Evolutionary conservation across 2,329 filamentous ascomycete species (phyloP).

Genomic region (Epichloe scottii): DNA sequence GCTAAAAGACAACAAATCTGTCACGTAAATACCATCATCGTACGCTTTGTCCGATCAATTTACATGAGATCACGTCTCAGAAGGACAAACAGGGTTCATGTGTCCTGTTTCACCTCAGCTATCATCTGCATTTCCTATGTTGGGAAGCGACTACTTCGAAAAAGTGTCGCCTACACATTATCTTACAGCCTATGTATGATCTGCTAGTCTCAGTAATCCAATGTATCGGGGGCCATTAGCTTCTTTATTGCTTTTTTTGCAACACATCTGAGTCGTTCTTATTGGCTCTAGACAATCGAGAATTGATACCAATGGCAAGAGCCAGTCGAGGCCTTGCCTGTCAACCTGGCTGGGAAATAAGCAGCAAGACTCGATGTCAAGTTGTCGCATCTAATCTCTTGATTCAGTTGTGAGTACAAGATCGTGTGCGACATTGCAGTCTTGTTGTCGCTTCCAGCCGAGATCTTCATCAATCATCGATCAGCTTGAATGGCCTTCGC

Average conservation of each 20-base stretch:
- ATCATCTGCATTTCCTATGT: not conserved
- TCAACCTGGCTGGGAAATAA: not conserved
- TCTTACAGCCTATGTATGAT: not conserved
- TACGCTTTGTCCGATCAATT: not conserved
- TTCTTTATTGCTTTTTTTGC: not conserved
- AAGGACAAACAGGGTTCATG: not conserved
- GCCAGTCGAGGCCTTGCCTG: not conserved
- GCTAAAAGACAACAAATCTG: not conserved
- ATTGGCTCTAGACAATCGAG: not conserved
- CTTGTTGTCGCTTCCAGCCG: not conserved
- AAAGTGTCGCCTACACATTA: not conserved
- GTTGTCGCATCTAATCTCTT: not conserved
- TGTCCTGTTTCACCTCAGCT: not conserved
- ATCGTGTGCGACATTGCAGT: not conserved
- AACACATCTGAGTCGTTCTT: not conserved
- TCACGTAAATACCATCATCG: too few species aligned
- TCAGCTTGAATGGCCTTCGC: not conserved
- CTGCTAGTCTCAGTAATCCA: not conserved
- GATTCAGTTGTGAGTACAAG: not conserved
- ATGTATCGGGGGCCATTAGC: not conserved
- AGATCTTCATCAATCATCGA: slow-evolving; percentile 1
- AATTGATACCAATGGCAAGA: not conserved
- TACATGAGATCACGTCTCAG: not conserved
- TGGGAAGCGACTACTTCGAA: not conserved
- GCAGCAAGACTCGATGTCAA: not conserved